A percentile compares a stretch with the other conserved stretches of the same genome.
Conservation (phyloP, 768 basidiomycete species). For the Basidioascus undulatus region DNA sequence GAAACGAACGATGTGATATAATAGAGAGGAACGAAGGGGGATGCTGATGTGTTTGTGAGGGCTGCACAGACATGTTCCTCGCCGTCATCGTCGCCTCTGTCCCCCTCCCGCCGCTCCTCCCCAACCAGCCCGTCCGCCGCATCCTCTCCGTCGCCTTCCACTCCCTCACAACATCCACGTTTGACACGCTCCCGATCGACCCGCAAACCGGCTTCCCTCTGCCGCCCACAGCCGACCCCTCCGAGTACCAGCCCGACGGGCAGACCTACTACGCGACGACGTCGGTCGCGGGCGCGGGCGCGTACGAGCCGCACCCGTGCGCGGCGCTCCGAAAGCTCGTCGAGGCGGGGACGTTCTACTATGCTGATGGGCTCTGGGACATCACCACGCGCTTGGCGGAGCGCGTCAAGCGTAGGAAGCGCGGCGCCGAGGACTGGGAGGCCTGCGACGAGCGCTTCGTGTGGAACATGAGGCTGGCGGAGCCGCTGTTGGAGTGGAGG, state of each 20-base stretch:
- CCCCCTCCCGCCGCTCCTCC: conserved; percentile 29
- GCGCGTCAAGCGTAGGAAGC: conserved; percentile 33
- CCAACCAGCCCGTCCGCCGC: conserved; percentile 42
- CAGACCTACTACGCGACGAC: conserved; percentile 26
- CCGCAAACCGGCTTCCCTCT: conserved; percentile 6
- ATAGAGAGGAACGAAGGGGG: conserved; percentile 4
- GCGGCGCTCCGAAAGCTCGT: conserved; percentile 69
- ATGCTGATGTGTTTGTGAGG: not conserved
- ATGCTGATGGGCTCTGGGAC: conserved; percentile 70
- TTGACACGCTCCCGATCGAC: conserved; percentile 33
- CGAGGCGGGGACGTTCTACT: conserved; percentile 81
- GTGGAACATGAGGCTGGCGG: conserved; percentile 83
- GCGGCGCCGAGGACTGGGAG: conserved; percentile 23
- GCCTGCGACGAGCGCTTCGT: conserved; percentile 69
- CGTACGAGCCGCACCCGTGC: conserved; percentile 46
- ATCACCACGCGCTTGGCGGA: conserved; percentile 57
- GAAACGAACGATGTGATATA: conserved; percentile 26
- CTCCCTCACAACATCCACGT: conserved; percentile 55
- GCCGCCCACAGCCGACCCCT: not conserved
- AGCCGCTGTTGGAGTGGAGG: conserved; percentile 69
- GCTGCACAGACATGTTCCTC: conserved; percentile 48
- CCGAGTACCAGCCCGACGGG: conserved; percentile 9
- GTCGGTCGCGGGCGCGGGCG: conserved; percentile 10
- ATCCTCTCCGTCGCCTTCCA: conserved; percentile 80
- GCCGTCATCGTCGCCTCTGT: conserved; percentile 50